Evolutionary conservation across 2,329 filamentous ascomycete species (phyloP), one percentile per base, ranked within the genome.

Genomic region (Stromatinia cepivora): DNA sequence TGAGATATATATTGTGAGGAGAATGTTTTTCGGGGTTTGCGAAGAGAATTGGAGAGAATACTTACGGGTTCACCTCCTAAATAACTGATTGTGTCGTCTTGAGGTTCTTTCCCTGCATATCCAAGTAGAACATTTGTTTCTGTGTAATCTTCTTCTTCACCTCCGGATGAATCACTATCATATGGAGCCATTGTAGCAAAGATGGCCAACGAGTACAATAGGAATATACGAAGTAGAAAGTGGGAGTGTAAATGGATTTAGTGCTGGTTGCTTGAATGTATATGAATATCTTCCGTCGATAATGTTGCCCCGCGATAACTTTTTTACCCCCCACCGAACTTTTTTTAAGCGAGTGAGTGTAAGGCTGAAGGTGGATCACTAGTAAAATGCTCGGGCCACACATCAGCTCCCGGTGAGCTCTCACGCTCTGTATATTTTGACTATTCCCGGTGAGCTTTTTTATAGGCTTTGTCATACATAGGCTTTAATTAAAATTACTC

Each of bases 111-210:
- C 1, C 92, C 91, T 4, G 93, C 92, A 79, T 97, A 99, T 6
- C 95, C 95, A 17, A 99, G 86, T 1, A 97, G 87, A 2, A 97
- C 93, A 73, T 91, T 92, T 9, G 95, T 98, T 79, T 92, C 90
- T 25, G 89, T 90, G 71, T 88, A 93, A 59, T 88, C 85, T 8
- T 87, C 86, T 20, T 88, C 85, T 69, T 88, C 89, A 56, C 87
- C 91, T 50, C 83, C 82, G 0, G 92, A 94, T 1, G 90, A 93
- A 76, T 97, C 94, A 78, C 92, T 96, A 75, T 97, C 93, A 81
- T 97, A 96, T 22, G 88, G 84, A 69, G 90, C 84, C 91, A 93
- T 94, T 22, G 8, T 39, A 22, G 15, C 4, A 62, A 2, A 22
- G 46, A 4, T 22, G 15, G n/a, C 28, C 20, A 39, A 6, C 3